Conservation (phyloP, 208 protist genomes). For the Crithidia fasciculata region DNA sequence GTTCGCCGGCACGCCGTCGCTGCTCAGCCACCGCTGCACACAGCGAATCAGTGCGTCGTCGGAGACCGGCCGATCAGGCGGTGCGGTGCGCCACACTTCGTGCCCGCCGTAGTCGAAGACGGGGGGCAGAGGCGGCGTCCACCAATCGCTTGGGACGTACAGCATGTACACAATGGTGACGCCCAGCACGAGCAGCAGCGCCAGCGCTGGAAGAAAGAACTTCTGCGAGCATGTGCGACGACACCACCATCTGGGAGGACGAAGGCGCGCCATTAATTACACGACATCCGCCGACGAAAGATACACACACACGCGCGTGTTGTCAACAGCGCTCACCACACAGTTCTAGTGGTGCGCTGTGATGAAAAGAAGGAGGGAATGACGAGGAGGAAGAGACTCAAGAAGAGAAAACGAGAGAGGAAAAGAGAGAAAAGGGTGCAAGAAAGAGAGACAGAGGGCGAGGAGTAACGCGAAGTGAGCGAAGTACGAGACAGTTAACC, state of each 20-base stretch:
- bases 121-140: background rate
- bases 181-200: background rate
- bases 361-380: too few species aligned
- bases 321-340: too few species aligned
- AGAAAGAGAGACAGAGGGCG: too few species aligned
- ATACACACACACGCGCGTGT: too few species aligned
- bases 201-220: background rate
- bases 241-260: background rate
- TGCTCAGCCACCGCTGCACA: constrained; percentile 18
- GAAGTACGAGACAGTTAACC: too few species aligned
- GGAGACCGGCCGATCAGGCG: constrained; percentile 1
- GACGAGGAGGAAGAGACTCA: too few species aligned
- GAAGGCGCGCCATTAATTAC: constrained; percentile 10
- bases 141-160: background rate
- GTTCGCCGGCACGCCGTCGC: constrained; percentile 10
- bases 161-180: background rate
- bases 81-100: constrained; percentile 10
- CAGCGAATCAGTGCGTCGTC: constrained; percentile 12
- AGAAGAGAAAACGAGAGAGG: too few species aligned
- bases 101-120: background rate
- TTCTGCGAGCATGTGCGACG: background rate
- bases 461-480: too few species aligned
- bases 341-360: too few species aligned
- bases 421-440: too few species aligned
- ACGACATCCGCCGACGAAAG: background rate